Percentiles rank a stretch among this genome's conserved stretches.
These are phyloP conservation scores for Papiliotrema flavescens DNA, from an alignment of 1,284 basidiomycete species.

Conservation along the genomic window DNA sequence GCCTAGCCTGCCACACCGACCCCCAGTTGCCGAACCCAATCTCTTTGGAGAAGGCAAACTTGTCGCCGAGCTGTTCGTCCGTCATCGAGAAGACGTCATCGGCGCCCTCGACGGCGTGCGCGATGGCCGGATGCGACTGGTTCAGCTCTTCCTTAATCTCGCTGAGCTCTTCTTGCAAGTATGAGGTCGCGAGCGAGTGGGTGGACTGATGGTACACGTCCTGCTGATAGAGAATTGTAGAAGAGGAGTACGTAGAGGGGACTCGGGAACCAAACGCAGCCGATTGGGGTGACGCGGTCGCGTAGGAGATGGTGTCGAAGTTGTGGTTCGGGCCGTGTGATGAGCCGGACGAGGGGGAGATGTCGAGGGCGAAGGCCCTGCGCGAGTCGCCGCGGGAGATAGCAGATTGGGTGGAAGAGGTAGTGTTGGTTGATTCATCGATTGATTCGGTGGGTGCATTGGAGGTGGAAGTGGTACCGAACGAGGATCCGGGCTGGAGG, in stretches of 20 bases:
- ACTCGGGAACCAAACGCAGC: conserved; percentile 1
- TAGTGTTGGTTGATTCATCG: conserved; percentile 6
- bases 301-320: conserved; percentile 33
- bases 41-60: conserved; percentile 39
- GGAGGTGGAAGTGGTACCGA: neutral
- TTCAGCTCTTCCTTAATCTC: neutral
- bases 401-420: conserved; percentile 4
- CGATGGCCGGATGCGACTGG: neutral
- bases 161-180: neutral
- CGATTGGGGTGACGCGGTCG: conserved; percentile 20
- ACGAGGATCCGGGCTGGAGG: conserved; percentile 7
- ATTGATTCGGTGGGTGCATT: neutral
- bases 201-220: neutral
- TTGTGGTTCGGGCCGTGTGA: conserved; percentile 2
- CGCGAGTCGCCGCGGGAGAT: conserved; percentile 6
- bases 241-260: neutral
- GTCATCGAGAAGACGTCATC: conserved; percentile 32
- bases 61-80: conserved; percentile 36
- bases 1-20: conserved; percentile 33
- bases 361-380: conserved; percentile 2
- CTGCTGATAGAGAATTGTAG: neutral
- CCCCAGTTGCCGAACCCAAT: conserved; percentile 50
- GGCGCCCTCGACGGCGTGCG: neutral
- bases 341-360: conserved; percentile 4
- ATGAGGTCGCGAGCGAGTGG: neutral